Percentiles rank a stretch among this genome's conserved stretches.
Conservation (phyloP, 31 red algal species). For the Porphyra umbilicalis region DNA sequence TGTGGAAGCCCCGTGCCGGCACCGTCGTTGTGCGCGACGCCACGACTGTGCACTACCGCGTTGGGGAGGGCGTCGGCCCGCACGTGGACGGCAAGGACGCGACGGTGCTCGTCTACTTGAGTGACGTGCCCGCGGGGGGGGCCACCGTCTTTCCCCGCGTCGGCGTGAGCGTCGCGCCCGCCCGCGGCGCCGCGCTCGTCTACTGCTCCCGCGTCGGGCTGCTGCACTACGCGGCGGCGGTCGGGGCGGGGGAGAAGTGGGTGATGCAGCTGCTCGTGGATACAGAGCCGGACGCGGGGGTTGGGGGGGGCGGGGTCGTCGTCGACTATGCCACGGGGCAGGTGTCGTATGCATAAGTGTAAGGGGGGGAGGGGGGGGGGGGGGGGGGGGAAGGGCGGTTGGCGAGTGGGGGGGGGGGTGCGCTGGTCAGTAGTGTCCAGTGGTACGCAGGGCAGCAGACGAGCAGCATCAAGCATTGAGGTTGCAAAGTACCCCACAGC, state of each 20-base stretch:
- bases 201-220: slow-evolving; percentile 30
- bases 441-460: too few relatives aligned
- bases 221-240: slow-evolving; percentile 50
- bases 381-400: too few relatives aligned
- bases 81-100: slow-evolving; percentile 72
- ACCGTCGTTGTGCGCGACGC: slow-evolving; percentile 40
- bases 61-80: slow-evolving; percentile 42
- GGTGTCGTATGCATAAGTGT: slow-evolving; percentile 4
- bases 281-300: slow-evolving; percentile 3
- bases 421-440: too few relatives aligned
- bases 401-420: too few relatives aligned
- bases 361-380: background rate
- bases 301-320: slow-evolving; percentile 25
- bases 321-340: slow-evolving; percentile 36
- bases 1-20: slow-evolving; percentile 23
- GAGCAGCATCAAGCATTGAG: too few relatives aligned
- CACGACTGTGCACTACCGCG: slow-evolving; percentile 37
- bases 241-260: slow-evolving; percentile 48
- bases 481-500: too few relatives aligned
- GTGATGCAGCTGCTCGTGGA: slow-evolving; percentile 57
- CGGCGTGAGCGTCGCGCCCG: slow-evolving; percentile 19
- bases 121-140: slow-evolving; percentile 46
- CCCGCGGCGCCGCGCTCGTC: slow-evolving; percentile 23
- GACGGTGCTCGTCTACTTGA: slow-evolving; percentile 57
- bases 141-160: slow-evolving; percentile 50